phyloP scores from a whole-genome alignment of 108 stramenopile genomes.

The Nitzschia sp. region DNA sequence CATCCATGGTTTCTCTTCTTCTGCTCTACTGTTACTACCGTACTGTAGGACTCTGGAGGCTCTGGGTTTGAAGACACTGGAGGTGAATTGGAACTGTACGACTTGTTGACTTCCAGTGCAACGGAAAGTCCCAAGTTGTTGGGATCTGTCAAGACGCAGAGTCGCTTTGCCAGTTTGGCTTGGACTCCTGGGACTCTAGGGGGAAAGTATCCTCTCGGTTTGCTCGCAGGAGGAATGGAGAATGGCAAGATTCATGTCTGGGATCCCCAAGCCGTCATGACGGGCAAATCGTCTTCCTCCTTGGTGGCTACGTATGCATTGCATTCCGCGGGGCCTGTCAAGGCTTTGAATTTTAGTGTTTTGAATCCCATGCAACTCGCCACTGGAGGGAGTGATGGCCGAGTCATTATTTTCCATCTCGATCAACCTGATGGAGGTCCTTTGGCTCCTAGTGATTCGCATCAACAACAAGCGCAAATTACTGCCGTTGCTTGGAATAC shows the following conservation, averaged over 20 bases:
- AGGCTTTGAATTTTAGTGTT: conserved; percentile 87
- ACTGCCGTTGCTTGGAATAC: conserved; percentile 93
- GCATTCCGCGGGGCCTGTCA: conserved; percentile 64
- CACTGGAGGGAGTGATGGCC: conserved; percentile 79
- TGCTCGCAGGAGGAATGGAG: conserved; percentile 94
- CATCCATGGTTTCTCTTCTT: neutral
- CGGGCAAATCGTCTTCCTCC: conserved; percentile 18
- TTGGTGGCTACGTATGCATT: conserved; percentile 48
- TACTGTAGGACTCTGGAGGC: conserved; percentile 54
- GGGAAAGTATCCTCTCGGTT: conserved; percentile 55
- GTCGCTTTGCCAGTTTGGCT: conserved; percentile 60
- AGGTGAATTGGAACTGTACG: conserved; percentile 89
- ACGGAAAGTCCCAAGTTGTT: conserved; percentile 44
- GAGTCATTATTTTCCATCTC: conserved; percentile 68
- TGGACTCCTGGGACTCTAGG: conserved; percentile 45
- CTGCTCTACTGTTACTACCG: neutral
- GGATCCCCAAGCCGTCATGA: conserved; percentile 72
- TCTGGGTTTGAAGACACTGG: conserved; percentile 92
- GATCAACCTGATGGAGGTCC: conserved; percentile 41
- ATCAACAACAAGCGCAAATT: conserved; percentile 77
- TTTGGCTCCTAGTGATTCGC: conserved; percentile 20
- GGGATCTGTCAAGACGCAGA: conserved; percentile 75
- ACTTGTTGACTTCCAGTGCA: conserved; percentile 41
- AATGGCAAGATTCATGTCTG: conserved; percentile 92
- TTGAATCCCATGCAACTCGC: conserved; percentile 70